A percentile compares a stretch with the other conserved stretches of the same genome.
Conservation (phyloP, 1,284 basidiomycete genomes). For the Phenoliferia sp. region DNA sequence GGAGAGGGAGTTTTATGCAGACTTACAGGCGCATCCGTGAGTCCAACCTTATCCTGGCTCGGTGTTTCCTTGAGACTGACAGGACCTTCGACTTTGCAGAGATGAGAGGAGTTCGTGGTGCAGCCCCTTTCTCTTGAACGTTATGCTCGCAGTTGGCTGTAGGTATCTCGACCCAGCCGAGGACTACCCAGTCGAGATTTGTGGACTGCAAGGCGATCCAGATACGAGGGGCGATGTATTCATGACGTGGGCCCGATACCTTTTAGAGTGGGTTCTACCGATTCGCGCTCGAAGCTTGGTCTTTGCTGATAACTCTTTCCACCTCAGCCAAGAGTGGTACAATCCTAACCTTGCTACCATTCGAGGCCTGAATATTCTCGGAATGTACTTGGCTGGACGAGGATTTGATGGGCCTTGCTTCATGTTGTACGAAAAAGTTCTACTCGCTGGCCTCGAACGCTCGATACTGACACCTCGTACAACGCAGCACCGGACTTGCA, state of each 20-base stretch:
- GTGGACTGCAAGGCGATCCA: constrained; percentile 19
- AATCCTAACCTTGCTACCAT: constrained; percentile 15
- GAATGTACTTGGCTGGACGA: constrained; percentile 18
- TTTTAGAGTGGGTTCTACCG: constrained; percentile 10
- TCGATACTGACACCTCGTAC: too few relatives aligned
- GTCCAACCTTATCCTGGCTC: neutral
- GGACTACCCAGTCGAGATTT: constrained; percentile 22
- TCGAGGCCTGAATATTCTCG: constrained; percentile 17
- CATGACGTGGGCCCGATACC: constrained; percentile 19
- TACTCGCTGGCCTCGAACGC: too few relatives aligned
- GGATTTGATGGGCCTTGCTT: constrained; percentile 29
- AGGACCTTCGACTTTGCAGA: neutral
- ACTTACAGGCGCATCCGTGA: constrained; percentile 20
- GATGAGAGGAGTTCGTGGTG: constrained; percentile 24
- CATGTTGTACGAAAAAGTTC: too few relatives aligned
- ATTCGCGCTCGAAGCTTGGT: too few relatives aligned
- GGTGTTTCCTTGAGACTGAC: neutral
- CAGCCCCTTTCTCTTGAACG: constrained; percentile 27
- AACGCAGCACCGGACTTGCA: constrained; percentile 8
- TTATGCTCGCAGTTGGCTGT: constrained; percentile 24
- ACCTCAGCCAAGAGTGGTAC: constrained; percentile 19
- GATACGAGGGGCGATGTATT: constrained; percentile 22
- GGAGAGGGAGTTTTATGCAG: constrained; percentile 22
- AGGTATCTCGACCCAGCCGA: constrained; percentile 25
- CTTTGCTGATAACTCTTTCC: neutral